These are phyloP conservation scores for Amylocystis lapponica DNA, from an alignment of 768 basidiomycete genomes.

Conservation along the genomic window DNA sequence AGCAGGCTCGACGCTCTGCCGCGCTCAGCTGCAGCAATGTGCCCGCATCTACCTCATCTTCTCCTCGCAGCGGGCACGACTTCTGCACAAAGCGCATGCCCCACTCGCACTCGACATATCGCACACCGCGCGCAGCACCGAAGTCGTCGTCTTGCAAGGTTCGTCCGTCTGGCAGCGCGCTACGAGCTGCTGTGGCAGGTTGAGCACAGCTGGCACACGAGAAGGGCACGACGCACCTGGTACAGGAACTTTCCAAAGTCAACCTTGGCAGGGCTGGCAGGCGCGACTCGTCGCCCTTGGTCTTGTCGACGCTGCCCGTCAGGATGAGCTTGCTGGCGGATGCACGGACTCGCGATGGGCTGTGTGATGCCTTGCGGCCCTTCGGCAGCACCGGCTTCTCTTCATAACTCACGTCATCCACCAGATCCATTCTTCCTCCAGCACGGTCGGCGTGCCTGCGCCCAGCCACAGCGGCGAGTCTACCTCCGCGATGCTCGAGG, in stretches of 20 bases:
- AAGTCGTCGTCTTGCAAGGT: too few relatives aligned
- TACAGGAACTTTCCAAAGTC: conserved; percentile 89
- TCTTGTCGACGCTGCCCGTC: conserved; percentile 77
- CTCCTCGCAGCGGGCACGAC: too few relatives aligned
- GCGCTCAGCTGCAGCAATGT: too few relatives aligned
- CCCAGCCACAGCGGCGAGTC: conserved; percentile 51
- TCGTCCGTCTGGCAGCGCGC: too few relatives aligned
- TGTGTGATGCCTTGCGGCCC: conserved; percentile 24
- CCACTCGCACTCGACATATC: too few relatives aligned
- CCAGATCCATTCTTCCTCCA: conserved; percentile 30
- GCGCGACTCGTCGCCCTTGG: conserved; percentile 61
- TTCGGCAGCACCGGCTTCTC: conserved; percentile 14
- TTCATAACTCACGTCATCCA: conserved; percentile 28
- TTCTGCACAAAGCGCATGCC: too few relatives aligned
- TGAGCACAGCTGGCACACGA: too few relatives aligned
- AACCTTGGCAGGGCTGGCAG: conserved; percentile 79
- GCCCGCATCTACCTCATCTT: too few relatives aligned
- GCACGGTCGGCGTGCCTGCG: conserved; percentile 28
- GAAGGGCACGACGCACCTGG: conserved; percentile 56
- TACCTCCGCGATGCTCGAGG: conserved; percentile 29
- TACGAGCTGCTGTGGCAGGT: too few relatives aligned
- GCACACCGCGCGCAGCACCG: too few relatives aligned
- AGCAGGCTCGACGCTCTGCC: too few relatives aligned
- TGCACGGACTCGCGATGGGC: conserved; percentile 44
- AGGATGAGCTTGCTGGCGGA: conserved; percentile 79